Evolutionary conservation across 2,329 filamentous ascomycete genomes (phyloP).

Genomic region (Eutypella sp.): DNA sequence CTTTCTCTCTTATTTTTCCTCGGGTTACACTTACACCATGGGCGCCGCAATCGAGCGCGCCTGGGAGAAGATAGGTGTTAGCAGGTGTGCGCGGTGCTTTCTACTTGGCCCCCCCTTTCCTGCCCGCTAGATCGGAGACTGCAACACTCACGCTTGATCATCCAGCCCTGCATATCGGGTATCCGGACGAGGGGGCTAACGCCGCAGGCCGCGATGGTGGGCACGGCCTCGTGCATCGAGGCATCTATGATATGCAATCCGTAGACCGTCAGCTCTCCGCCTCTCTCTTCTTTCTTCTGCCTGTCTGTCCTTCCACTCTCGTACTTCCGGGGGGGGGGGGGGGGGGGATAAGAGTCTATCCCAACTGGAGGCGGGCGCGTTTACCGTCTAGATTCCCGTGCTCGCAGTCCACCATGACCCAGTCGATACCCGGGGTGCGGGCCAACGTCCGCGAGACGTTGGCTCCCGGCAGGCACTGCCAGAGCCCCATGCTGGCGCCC

Average conservation of each 20-base stretch:
- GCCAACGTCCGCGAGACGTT: constrained; percentile 58
- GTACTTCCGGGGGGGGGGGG: neutral
- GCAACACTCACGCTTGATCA: constrained; percentile 52
- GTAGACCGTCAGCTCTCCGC: constrained; percentile 5
- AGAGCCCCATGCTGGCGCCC: constrained; percentile 49
- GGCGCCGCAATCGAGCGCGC: constrained; percentile 53
- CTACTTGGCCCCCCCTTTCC: too few relatives aligned
- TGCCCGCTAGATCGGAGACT: too few relatives aligned
- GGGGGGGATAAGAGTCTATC: neutral
- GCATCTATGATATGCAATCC: constrained; percentile 35
- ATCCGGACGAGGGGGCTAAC: constrained; percentile 53
- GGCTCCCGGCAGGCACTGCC: constrained; percentile 59
- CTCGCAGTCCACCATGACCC: constrained; percentile 58
- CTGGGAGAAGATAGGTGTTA: constrained; percentile 24
- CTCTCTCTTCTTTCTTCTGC: neutral
- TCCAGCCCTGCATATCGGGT: constrained; percentile 51
- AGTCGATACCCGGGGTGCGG: constrained; percentile 56
- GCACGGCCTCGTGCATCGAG: constrained; percentile 54
- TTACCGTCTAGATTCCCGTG: constrained; percentile 52
- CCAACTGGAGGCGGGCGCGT: neutral
- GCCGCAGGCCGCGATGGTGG: constrained; percentile 50
- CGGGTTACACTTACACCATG: constrained; percentile 44
- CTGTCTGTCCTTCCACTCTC: neutral
- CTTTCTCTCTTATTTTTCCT: neutral
- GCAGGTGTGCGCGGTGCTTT: neutral